Evolutionary conservation across 139 green algal species (phyloP).

Genomic region (Volvox africanus): DNA sequence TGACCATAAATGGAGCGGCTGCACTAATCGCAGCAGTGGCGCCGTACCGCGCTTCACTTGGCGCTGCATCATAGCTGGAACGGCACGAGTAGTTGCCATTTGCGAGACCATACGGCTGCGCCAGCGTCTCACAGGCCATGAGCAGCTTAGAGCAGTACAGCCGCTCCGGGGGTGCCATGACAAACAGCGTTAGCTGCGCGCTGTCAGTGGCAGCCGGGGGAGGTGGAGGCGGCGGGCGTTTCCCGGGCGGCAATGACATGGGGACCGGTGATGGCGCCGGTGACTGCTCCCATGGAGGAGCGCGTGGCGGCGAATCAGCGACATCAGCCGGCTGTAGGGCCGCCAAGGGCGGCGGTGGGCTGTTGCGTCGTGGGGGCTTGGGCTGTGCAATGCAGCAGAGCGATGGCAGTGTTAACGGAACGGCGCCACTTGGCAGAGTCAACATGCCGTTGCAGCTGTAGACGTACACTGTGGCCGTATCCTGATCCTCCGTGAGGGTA

Average conservation of each 20-base stretch:
- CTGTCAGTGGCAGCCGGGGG: not conserved
- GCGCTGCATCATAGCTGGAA: not conserved
- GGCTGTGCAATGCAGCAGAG: conserved; percentile 13
- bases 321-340: not conserved
- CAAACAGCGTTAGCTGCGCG: conserved; percentile 25
- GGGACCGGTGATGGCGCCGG: not conserved
- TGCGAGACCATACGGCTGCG: conserved; percentile 27
- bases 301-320: not conserved
- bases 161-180: not conserved
- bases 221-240: not conserved
- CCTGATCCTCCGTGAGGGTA: conserved; percentile 17
- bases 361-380: not conserved
- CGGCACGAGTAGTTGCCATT: conserved; percentile 15
- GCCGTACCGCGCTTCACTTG: conserved; percentile 4
- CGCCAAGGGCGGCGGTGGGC: not conserved
- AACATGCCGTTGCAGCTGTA: conserved; percentile 1
- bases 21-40: not conserved
- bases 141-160: conserved; percentile 36
- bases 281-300: not conserved
- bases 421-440: too few species aligned
- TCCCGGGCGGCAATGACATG: not conserved
- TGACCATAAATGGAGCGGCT: not conserved
- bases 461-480: not conserved
- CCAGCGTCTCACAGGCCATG: conserved; percentile 15
- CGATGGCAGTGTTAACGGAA: not conserved